Percentiles rank a stretch among this genome's conserved stretches.
Conservation (phyloP, 2,329 filamentous ascomycete genomes). For the Coleophoma eucalyptorum region DNA sequence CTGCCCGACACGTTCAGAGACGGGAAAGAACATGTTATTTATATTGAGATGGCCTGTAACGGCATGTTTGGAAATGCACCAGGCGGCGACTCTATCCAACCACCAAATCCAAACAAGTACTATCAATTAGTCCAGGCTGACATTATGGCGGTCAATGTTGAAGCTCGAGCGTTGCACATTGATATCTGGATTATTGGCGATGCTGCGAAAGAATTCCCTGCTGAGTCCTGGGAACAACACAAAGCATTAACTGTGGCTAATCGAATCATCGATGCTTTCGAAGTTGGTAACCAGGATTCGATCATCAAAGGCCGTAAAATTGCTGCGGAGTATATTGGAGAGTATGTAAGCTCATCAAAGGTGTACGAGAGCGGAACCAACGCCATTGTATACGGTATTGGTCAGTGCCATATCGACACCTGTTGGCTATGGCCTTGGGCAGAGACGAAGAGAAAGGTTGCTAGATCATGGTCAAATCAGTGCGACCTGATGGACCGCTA, state of each 20-base stretch:
- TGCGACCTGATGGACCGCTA: conserved; percentile 94
- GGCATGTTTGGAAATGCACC: conserved; percentile 95
- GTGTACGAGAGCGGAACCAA: conserved; percentile 77
- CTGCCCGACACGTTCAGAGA: conserved; percentile 78
- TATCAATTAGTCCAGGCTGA: conserved; percentile 75
- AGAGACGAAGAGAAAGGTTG: conserved; percentile 95
- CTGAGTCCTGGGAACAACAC: conserved; percentile 85
- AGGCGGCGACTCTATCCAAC: conserved; percentile 81
- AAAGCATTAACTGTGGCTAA: conserved; percentile 80
- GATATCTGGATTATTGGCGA: conserved; percentile 97
- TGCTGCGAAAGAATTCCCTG: conserved; percentile 85
- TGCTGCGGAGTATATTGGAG: conserved; percentile 77
- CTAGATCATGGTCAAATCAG: conserved; percentile 93
- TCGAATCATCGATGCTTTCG: conserved; percentile 85
- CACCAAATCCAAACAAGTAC: conserved; percentile 79
- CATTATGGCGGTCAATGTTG: conserved; percentile 84
- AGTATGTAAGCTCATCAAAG: conserved; percentile 74
- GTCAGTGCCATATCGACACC: conserved; percentile 96
- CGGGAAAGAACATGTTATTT: conserved; percentile 83
- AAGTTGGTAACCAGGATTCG: conserved; percentile 73
- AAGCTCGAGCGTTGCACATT: conserved; percentile 78
- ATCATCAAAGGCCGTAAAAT: conserved; percentile 79
- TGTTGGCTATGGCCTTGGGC: conserved; percentile 99
- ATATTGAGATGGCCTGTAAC: conserved; percentile 98
- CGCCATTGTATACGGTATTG: conserved; percentile 81